Evolutionary conservation across 768 basidiomycete genomes (phyloP), one percentile per base, ranked within the genome.

Genomic region (Neoboletus brunneissimus): DNA sequence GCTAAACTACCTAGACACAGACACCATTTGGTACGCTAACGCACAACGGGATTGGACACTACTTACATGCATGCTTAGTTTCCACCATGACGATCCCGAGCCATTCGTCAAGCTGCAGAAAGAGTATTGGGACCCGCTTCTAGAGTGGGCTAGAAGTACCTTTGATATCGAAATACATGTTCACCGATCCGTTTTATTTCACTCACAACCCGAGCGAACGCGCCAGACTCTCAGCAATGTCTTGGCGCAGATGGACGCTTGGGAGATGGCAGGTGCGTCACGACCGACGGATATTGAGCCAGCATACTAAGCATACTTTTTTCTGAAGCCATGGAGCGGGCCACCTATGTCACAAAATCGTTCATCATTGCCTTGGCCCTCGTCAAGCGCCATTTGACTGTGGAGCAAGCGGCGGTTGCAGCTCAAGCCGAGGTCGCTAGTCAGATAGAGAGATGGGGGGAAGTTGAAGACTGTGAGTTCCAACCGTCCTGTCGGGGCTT

Each of bases 391-490:
- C 83, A 80, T 55, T 69, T 98, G 41, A 84, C 83, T 4, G 91
- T 85, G 1, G 91, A 99, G 64, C 77, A 93, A 67, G 95, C 96
- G 10, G 84, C 94, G 2, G 72, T 85, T 48, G 92, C 91, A 0
- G 82, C 93, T 8, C 88, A 89, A 51, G 95, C 96, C 9, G 97
- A 99, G 74, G 96, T 99, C 0, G 80, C 86, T 59, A 95, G 93
- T 69, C 96, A 98, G 75, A 98, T 98, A 57, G 85, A 95, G 72
- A 81, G 87, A 48, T 99, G 97, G 97, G 97, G 97, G n/a, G 96
- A 98, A 74, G 97, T 99, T 0, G 97, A 98, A 77, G 97, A 98
- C 71, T 92, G 96, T 98, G 66, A 79, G 97, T 79, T 31, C 44
- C 22, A 20, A 29, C 34, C 6, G 25, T 49, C 15, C 49, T 34